Conservation (phyloP, 176 grass and related monocot species). For the Paspalum vaginatum region DNA sequence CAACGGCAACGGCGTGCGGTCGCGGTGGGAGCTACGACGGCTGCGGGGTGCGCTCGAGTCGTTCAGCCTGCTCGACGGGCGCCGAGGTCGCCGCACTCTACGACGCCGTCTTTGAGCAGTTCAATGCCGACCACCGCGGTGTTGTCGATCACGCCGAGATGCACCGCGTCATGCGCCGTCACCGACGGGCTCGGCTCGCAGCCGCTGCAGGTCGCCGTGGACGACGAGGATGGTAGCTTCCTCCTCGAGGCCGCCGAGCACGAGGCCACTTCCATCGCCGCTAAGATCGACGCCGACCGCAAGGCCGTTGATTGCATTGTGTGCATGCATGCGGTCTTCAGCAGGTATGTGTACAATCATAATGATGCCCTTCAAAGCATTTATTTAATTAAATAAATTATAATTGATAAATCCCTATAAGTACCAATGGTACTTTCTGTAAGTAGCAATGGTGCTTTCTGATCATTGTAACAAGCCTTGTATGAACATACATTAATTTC, state of each 20-base stretch:
- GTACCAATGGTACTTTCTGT: too few species aligned
- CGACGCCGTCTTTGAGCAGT: constrained; percentile 91
- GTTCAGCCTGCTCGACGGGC: constrained; percentile 84
- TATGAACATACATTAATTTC: too few species aligned
- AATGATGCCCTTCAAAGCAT: too few species aligned
- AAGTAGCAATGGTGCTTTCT: too few species aligned
- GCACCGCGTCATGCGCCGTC: constrained; percentile 87
- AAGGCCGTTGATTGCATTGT: constrained; percentile 29
- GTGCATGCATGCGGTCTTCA: too few species aligned
- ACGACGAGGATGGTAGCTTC: constrained; percentile 68
- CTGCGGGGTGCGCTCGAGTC: constrained; percentile 87
- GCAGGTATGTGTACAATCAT: too few species aligned
- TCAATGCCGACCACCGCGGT: constrained; percentile 86
- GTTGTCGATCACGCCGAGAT: constrained; percentile 77
- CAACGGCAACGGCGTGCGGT: constrained; percentile 95
- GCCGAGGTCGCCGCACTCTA: constrained; percentile 74
- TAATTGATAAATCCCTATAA: too few species aligned
- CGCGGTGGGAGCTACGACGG: constrained; percentile 82
- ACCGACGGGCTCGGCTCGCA: constrained; percentile 82
- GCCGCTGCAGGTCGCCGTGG: constrained; percentile 79
- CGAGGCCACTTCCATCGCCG: constrained; percentile 64
- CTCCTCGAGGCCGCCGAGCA: constrained; percentile 83
- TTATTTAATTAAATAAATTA: too few species aligned
- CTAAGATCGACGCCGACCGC: constrained; percentile 37
- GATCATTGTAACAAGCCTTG: too few species aligned